Conservation (phyloP, 2,329 filamentous ascomycete species). For the Orbilia quercus region DNA sequence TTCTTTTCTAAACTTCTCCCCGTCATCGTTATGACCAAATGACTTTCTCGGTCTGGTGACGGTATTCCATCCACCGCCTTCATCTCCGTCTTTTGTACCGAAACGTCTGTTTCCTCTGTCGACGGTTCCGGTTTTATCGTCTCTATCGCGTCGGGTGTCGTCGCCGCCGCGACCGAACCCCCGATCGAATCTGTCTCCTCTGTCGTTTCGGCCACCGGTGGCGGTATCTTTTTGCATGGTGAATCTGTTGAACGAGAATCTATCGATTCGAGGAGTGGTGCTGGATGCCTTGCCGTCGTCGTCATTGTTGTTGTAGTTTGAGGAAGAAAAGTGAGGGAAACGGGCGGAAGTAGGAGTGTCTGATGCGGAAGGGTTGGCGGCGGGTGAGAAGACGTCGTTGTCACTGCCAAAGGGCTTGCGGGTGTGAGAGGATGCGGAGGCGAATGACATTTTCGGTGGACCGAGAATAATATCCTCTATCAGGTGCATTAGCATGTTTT, state of each 20-base stretch:
- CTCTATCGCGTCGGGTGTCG: slow-evolving; percentile 56
- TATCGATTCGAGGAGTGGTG: slow-evolving; percentile 57
- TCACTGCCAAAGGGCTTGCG: slow-evolving; percentile 59
- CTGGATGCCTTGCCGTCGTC: slow-evolving; percentile 58
- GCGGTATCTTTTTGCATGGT: slow-evolving; percentile 57
- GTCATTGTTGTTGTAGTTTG: slow-evolving; percentile 45
- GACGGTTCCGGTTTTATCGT: slow-evolving; percentile 51
- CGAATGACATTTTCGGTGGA: slow-evolving; percentile 68
- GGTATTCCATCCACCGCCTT: slow-evolving; percentile 59
- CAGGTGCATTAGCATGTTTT: slow-evolving; percentile 3
- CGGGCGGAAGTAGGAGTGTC: slow-evolving; percentile 56
- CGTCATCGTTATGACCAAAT: slow-evolving; percentile 60
- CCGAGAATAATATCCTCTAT: slow-evolving; percentile 68
- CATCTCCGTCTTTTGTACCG: slow-evolving; percentile 53
- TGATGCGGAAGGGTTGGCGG: slow-evolving; percentile 56
- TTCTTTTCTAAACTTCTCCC: slow-evolving; percentile 59
- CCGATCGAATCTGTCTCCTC: slow-evolving; percentile 57
- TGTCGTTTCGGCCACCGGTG: slow-evolving; percentile 56
- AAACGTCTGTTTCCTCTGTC: slow-evolving; percentile 16
- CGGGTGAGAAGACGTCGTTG: slow-evolving; percentile 46
- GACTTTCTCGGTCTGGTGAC: slow-evolving; percentile 60
- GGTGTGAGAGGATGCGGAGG: slow-evolving; percentile 67
- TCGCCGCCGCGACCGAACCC: slow-evolving; percentile 57
- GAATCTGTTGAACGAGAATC: slow-evolving; percentile 59
- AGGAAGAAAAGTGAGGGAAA: slow-evolving; percentile 53